Evolutionary conservation across 2,329 filamentous ascomycete genomes (phyloP).

Genomic region (Monilinia polystroma): DNA sequence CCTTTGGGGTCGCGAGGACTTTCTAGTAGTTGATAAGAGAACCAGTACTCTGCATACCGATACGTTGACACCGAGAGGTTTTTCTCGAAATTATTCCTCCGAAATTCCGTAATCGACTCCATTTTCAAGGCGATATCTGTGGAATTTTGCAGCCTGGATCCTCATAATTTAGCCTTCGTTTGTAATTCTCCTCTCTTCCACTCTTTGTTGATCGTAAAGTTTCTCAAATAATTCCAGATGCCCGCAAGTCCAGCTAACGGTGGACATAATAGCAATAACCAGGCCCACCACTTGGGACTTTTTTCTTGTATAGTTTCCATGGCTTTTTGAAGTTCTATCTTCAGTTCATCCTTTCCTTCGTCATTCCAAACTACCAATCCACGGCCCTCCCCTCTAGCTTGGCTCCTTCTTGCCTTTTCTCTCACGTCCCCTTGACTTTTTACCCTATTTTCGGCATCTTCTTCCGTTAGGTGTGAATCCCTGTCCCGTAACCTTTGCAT

Average conservation of each 20-base stretch:
- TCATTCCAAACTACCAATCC: constrained; percentile 94
- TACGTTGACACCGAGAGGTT: too few species aligned
- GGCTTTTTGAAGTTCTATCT: constrained; percentile 62
- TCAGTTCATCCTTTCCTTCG: constrained; percentile 67
- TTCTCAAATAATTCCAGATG: constrained; percentile 70
- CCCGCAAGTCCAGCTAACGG: constrained; percentile 70
- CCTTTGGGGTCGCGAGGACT: background rate
- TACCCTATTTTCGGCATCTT: constrained; percentile 86
- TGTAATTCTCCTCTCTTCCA: constrained; percentile 64
- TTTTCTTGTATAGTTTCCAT: constrained; percentile 60
- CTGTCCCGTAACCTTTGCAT: constrained; percentile 73
- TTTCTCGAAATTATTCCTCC: background rate
- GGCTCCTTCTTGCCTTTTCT: constrained; percentile 74
- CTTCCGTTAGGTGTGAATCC: constrained; percentile 74
- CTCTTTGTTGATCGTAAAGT: constrained; percentile 64
- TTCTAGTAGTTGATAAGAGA: background rate
- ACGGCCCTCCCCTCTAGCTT: constrained; percentile 60
- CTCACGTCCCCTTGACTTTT: constrained; percentile 82
- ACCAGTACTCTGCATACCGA: background rate
- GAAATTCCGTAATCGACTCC: background rate
- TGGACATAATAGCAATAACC: constrained; percentile 66
- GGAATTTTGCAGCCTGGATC: background rate
- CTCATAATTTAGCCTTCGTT: constrained; percentile 58
- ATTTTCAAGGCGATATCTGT: background rate
- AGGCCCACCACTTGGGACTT: constrained; percentile 67